These are phyloP conservation scores for Scytalidium lignicola DNA, from an alignment of 2,329 filamentous ascomycete genomes.

Conservation along the genomic window DNA sequence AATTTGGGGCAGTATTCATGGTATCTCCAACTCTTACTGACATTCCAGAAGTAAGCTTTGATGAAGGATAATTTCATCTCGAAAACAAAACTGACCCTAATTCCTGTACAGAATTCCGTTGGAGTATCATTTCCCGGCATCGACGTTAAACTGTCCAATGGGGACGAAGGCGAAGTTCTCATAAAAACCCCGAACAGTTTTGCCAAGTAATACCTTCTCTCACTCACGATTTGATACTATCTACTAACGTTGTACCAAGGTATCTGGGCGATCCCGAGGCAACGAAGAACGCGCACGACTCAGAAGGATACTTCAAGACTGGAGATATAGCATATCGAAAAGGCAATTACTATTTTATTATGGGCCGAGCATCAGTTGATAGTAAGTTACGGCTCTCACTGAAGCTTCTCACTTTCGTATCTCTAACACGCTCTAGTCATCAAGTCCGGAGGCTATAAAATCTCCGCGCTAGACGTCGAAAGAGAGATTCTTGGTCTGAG, in stretches of 20 bases:
- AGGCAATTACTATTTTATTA: conserved; percentile 37
- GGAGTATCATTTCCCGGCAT: neutral
- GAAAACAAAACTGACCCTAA: neutral
- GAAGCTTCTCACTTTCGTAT: neutral
- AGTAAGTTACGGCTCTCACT: conserved; percentile 9
- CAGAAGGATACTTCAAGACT: conserved; percentile 67
- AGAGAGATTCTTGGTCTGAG: conserved; percentile 36
- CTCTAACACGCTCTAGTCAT: conserved; percentile 20
- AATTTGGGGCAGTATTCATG: conserved; percentile 1
- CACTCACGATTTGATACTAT: neutral
- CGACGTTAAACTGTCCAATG: neutral
- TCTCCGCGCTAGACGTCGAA: conserved; percentile 40
- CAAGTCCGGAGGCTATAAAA: conserved; percentile 42
- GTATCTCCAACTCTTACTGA: neutral
- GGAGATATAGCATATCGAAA: conserved; percentile 55
- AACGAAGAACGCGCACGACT: conserved; percentile 56
- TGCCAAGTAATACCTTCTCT: neutral
- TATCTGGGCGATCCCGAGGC: neutral
- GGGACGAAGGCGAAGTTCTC: neutral
- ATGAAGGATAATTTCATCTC: neutral
- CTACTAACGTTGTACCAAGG: neutral
- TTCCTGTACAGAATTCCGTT: neutral
- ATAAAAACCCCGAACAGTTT: neutral
- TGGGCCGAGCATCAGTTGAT: conserved; percentile 37
- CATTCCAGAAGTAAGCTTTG: neutral